These are phyloP conservation scores for Macrophomina pseudophaseolina DNA, from an alignment of 2,329 filamentous ascomycete species.

Conservation along the genomic window DNA sequence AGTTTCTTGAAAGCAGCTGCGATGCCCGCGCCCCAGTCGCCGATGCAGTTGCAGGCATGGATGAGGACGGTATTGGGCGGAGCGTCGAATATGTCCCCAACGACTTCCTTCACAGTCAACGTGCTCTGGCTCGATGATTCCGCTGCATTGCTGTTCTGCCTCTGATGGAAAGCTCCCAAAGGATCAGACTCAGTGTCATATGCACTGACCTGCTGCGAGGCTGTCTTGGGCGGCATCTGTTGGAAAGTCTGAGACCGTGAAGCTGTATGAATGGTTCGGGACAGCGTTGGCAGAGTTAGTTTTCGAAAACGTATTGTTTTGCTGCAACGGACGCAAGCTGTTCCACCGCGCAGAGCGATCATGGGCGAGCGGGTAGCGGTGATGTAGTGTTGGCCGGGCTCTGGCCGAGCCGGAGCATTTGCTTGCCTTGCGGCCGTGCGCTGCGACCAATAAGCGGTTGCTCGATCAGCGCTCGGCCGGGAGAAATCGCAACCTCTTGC, in stretches of 20 bases:
- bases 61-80: slow-evolving; percentile 58
- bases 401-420: slow-evolving; percentile 6
- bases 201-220: slow-evolving; percentile 12
- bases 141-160: not conserved
- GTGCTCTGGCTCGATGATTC: not conserved
- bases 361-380: not conserved
- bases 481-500: slow-evolving; percentile 24
- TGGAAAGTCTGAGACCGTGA: not conserved
- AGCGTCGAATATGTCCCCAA: slow-evolving; percentile 59
- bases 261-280: not conserved
- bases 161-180: not conserved
- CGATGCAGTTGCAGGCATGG: slow-evolving; percentile 65
- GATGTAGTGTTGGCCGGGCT: not conserved
- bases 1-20: slow-evolving; percentile 55
- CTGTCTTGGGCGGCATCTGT: slow-evolving; percentile 16
- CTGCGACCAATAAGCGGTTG: not conserved
- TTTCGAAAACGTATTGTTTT: not conserved
- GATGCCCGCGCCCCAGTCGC: slow-evolving; percentile 64
- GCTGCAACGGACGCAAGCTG: not conserved
- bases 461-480: slow-evolving; percentile 17
- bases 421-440: not conserved
- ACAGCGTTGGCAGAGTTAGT: not conserved
- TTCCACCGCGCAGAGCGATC: not conserved
- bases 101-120: slow-evolving; percentile 30
- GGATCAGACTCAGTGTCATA: slow-evolving; percentile 13